Evolutionary conservation across 2,329 filamentous ascomycete genomes (phyloP).

Genomic region (Aspergillus felis): DNA sequence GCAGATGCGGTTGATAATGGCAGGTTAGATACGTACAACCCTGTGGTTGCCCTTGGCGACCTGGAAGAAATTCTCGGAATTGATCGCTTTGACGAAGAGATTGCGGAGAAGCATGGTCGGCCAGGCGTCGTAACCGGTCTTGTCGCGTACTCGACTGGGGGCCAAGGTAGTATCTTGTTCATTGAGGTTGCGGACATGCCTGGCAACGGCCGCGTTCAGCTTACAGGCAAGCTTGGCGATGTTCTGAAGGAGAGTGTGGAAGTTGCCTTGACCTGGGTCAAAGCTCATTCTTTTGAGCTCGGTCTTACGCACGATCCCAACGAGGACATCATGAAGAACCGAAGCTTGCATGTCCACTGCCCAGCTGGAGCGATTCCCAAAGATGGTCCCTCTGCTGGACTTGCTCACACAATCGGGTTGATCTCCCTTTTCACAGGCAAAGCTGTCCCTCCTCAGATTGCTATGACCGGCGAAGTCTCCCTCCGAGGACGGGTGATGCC

Average conservation of each 20-base stretch:
- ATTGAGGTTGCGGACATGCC: conserved; percentile 99
- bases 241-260: conserved; percentile 97
- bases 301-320: conserved; percentile 74
- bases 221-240: conserved; percentile 93
- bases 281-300: conserved; percentile 88
- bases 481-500: conserved; percentile 87
- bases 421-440: conserved; percentile 86
- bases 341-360: conserved; percentile 93
- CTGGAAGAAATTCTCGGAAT: conserved; percentile 88
- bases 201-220: conserved; percentile 82
- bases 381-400: conserved; percentile 77
- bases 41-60: conserved; percentile 70
- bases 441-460: conserved; percentile 82
- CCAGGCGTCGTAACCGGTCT: conserved; percentile 94
- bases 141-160: conserved; percentile 88
- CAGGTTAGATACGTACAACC: conserved; percentile 65
- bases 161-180: conserved; percentile 93
- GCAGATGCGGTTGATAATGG: conserved; percentile 80
- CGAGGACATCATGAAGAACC: conserved; percentile 93
- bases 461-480: conserved; percentile 83
- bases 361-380: conserved; percentile 94
- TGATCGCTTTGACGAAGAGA: conserved; percentile 91
- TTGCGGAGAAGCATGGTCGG: conserved; percentile 75
- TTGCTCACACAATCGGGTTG: conserved; percentile 89
- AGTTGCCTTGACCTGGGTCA: conserved; percentile 94